Base-by-base conservation (phyloP, 2,329 filamentous ascomycete species). In the Chaetothyriales sp. region DNA sequence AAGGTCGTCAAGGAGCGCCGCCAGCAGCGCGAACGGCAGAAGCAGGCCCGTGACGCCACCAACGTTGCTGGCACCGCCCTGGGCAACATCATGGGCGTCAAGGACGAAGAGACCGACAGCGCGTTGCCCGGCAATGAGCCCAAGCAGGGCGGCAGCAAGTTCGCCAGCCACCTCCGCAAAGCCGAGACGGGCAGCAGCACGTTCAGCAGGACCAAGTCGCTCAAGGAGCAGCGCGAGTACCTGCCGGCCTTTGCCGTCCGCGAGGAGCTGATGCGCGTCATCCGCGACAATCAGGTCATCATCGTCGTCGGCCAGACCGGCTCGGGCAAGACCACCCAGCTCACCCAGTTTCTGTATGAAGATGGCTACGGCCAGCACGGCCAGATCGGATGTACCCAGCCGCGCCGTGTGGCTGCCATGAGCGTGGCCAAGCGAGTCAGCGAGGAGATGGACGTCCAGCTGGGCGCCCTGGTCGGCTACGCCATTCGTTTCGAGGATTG, bases 401-500 rank as follows among this genome's bases (percentile, higher is more conserved):
- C 92, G 48, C 87, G 92, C 66, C 88, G 92, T 76, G 92, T 97
- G 9, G 92, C 92, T 22, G 92, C 92, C 56, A 95, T 97, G 83
- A 95, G 89, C 1, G 92, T 98, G 2, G 92, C 92, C 1, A 97
- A 97, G 68, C 89, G 92, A 73, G 92, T 98, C 43, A 88, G 87
- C 53, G 92, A 98, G 70, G 92, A 98, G 70, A 98, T 98, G 94
- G 86, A 95, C 60, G 89, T 94, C 45, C 83, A 83, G 52, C 74
- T 98, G 8, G 92, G 92, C 47, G 83, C 84, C 52, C 78, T 83
- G 0, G 94, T 98, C 40, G 92, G 92, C 28, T 98, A 98, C 67
- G 89, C 92, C 0, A 98, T 98, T 65, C 89, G 92, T 50, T 98
- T 98, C 63, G 92, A 98, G 65, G 94, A 98, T 66, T 95, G 89